These are phyloP conservation scores for Penicillium sclerotiorum DNA, from an alignment of 2,329 filamentous ascomycete species.

Conservation along the genomic window DNA sequence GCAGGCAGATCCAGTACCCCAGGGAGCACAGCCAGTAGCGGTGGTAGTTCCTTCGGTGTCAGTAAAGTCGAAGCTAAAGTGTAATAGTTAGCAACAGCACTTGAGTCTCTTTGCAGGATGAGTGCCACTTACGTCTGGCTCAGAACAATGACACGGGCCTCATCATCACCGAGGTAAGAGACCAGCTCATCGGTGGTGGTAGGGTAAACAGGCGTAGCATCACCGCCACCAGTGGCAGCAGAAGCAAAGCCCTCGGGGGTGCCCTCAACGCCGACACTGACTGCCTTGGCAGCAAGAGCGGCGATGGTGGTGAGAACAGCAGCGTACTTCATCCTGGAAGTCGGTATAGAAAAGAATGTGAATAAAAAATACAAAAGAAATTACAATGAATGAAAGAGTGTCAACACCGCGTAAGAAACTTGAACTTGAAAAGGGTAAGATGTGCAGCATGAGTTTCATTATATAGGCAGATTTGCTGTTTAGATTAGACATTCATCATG, in stretches of 20 bases:
- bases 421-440: no score
- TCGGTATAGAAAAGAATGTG: background rate
- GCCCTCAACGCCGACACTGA: conserved; percentile 28
- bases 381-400: background rate
- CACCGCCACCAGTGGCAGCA: conserved; percentile 64
- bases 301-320: conserved; percentile 22
- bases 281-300: conserved; percentile 14
- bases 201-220: conserved; percentile 57
- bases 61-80: conserved; percentile 45
- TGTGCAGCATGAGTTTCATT: no score
- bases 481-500: no score
- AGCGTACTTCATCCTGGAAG: conserved; percentile 18
- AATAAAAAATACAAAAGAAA: background rate
- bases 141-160: conserved; percentile 58
- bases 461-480: no score
- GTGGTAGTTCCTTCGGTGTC: conserved; percentile 56
- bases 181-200: conserved; percentile 59
- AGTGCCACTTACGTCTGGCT: conserved; percentile 14
- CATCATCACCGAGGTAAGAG: conserved; percentile 59
- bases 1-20: conserved; percentile 56
- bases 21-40: conserved; percentile 61
- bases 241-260: conserved; percentile 52
- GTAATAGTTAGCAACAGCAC: background rate
- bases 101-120: background rate
- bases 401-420: background rate